A percentile compares a stretch with the other conserved stretches of the same genome.
These are phyloP conservation scores for Penicillium vulpinum DNA, from an alignment of 2,329 filamentous ascomycete genomes.

Conservation along the genomic window DNA sequence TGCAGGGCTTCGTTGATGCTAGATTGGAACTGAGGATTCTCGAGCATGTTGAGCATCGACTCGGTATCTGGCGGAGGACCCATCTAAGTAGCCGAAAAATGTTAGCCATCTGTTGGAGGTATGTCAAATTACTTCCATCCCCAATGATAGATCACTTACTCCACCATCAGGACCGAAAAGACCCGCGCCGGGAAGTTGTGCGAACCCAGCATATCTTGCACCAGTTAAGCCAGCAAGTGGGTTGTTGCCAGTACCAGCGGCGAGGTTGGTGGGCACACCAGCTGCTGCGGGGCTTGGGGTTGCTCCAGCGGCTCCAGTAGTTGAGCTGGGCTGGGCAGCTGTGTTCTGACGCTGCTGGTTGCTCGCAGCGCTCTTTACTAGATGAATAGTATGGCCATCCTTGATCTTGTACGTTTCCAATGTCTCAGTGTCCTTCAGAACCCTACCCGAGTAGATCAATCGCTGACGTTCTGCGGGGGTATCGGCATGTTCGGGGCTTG, in stretches of 20 bases:
- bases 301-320: constrained; percentile 34
- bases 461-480: constrained; percentile 86
- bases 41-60: constrained; percentile 78
- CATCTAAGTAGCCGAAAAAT: constrained; percentile 62
- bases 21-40: constrained; percentile 81
- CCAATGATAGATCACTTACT: constrained; percentile 58
- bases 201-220: constrained; percentile 88
- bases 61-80: constrained; percentile 81
- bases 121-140: not conserved
- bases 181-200: constrained; percentile 80
- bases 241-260: constrained; percentile 69
- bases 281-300: constrained; percentile 33
- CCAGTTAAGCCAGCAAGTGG: constrained; percentile 87
- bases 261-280: constrained; percentile 51
- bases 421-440: constrained; percentile 91
- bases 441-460: constrained; percentile 94
- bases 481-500: constrained; percentile 77
- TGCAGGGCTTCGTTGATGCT: constrained; percentile 93
- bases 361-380: constrained; percentile 94
- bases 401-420: constrained; percentile 91
- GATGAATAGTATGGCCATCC: constrained; percentile 89
- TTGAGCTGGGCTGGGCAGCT: constrained; percentile 50
- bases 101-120: constrained; percentile 14
- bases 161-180: constrained; percentile 94
- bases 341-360: constrained; percentile 63